A percentile compares a stretch with the other conserved stretches of the same genome.
These are phyloP conservation scores for Lolium perenne DNA, from an alignment of 176 grass and related monocot genomes.

Conservation along the genomic window DNA sequence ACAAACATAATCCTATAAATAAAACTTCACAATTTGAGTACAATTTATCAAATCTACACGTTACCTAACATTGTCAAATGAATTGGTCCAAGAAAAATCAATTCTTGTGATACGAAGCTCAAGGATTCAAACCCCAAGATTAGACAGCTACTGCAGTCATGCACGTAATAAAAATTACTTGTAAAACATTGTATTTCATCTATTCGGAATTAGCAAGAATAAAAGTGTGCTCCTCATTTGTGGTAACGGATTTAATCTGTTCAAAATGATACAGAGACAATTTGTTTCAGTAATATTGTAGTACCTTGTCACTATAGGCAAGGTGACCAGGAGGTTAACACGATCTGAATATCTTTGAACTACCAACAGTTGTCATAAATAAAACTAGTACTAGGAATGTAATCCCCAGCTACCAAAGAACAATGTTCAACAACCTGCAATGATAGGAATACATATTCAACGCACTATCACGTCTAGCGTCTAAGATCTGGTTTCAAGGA, in stretches of 20 bases:
- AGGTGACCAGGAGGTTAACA: background rate
- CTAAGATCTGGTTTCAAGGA: background rate
- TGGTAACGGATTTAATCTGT: background rate
- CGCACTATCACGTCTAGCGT: constrained; percentile 6
- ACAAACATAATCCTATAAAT: no score
- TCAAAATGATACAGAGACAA: background rate
- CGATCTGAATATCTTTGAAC: background rate
- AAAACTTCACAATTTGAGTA: no score
- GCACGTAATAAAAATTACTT: background rate
- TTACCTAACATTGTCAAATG: no score
- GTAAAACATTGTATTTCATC: background rate
- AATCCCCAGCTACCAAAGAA: background rate
- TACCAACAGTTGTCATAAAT: background rate
- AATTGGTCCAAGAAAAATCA: no score
- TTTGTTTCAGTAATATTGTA: background rate
- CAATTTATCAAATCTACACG: no score
- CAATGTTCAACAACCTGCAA: constrained; percentile 33
- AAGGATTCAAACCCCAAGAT: background rate
- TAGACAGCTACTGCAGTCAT: background rate
- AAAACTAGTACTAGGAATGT: background rate
- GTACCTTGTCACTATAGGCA: background rate
- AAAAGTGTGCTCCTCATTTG: background rate
- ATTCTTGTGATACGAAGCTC: background rate
- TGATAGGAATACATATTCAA: constrained; percentile 31
- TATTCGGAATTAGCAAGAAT: background rate